Conservation (phyloP, 176 grass and related monocot genomes). For the Carex scoparia region DNA sequence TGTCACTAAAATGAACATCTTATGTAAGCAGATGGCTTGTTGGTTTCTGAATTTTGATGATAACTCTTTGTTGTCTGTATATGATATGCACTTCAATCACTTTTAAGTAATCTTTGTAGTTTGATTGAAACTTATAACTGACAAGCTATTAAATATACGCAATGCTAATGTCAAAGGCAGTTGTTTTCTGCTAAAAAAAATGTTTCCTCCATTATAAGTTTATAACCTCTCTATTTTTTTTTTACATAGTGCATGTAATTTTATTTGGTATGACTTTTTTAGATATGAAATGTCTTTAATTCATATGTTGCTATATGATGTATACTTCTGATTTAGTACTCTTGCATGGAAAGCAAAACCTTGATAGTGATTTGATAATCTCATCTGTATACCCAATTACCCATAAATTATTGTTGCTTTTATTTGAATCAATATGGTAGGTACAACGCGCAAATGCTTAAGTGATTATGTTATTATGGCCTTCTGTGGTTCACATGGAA, state of each 20-base stretch:
- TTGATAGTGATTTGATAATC: background rate
- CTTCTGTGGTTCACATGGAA: slow-evolving; percentile 7
- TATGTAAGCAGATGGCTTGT: background rate
- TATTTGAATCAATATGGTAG: slow-evolving; percentile 7
- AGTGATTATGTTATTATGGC: background rate
- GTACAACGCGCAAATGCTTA: background rate
- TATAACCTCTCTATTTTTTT: background rate
- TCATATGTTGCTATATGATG: background rate
- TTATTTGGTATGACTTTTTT: background rate
- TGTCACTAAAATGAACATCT: background rate
- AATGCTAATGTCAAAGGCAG: background rate
- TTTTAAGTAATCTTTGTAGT: background rate
- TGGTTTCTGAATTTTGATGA: background rate
- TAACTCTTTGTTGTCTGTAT: background rate
- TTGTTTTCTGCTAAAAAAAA: background rate
- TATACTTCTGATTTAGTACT: background rate
- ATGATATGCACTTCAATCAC: slow-evolving; percentile 5
- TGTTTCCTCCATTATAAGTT: background rate
- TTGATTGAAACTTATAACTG: background rate
- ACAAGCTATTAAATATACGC: background rate
- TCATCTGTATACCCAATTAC: background rate
- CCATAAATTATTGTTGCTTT: slow-evolving; percentile 6
- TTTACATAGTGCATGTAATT: background rate
- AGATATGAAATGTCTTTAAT: background rate
- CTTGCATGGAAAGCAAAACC: background rate